These are phyloP conservation scores for Aspergillus brasiliensis DNA, from an alignment of 2,329 filamentous ascomycete genomes.

Conservation along the genomic window DNA sequence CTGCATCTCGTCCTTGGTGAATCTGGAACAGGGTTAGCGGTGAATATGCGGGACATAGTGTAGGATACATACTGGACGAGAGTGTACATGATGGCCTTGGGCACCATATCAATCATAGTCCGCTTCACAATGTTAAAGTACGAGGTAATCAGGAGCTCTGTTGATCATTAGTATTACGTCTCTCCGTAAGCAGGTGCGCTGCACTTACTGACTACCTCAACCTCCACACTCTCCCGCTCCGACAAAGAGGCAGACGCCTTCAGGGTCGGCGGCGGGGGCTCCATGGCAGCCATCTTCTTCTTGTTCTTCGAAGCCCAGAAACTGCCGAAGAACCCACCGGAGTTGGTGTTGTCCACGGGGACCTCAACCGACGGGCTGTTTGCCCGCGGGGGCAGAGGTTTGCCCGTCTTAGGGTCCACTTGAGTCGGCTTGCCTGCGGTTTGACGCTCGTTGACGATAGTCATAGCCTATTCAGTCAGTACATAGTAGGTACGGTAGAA, in stretches of 20 bases:
- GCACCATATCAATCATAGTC: constrained; percentile 99
- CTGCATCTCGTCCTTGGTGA: constrained; percentile 98
- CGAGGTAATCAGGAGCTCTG: constrained; percentile 90
- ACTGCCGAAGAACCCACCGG: constrained; percentile 90
- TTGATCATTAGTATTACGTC: constrained; percentile 17
- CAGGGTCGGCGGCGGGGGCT: constrained; percentile 84
- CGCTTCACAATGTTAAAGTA: constrained; percentile 98
- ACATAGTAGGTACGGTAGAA: background rate
- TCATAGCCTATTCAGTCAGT: constrained; percentile 71
- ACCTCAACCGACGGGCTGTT: constrained; percentile 71
- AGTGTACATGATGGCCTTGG: constrained; percentile 97
- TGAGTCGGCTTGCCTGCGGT: constrained; percentile 81
- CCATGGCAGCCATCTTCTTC: constrained; percentile 99
- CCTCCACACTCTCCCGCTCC: constrained; percentile 92
- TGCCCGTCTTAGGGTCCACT: constrained; percentile 98
- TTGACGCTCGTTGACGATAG: constrained; percentile 93
- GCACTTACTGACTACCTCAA: constrained; percentile 92
- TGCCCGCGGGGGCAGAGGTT: constrained; percentile 79
- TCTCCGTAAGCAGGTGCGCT: no score
- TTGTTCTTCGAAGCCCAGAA: constrained; percentile 99
- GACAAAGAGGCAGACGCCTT: constrained; percentile 93
- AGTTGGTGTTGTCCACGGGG: constrained; percentile 57
- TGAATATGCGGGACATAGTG: no score
- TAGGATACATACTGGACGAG: constrained; percentile 77
- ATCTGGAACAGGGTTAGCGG: constrained; percentile 53